These are phyloP conservation scores for Saccharomycopsis oosterbeekiorum DNA, from an alignment of 805 yeast species.

Conservation along the genomic window DNA sequence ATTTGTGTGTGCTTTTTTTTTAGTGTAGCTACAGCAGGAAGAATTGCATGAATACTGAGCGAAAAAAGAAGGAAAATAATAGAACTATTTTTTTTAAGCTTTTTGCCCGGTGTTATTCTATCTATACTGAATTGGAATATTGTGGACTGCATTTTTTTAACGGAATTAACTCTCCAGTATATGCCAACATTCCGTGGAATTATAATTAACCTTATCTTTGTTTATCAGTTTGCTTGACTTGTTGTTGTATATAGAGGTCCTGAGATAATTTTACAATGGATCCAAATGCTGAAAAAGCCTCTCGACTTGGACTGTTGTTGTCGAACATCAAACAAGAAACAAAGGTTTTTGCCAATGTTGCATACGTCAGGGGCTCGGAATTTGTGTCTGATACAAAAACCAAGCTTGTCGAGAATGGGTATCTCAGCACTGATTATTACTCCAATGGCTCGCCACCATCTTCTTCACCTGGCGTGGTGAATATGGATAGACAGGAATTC, in stretches of 20 bases:
- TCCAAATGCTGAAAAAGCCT: neutral
- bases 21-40: neutral
- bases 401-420: conserved; percentile 5
- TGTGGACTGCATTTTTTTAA: no score
- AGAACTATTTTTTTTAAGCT: neutral
- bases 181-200: no score
- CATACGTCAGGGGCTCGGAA: conserved; percentile 6
- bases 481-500: conserved; percentile 5
- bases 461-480: neutral
- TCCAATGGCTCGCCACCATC: neutral
- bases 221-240: no score
- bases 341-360: conserved; percentile 13
- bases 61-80: neutral
- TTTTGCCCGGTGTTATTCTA: neutral
- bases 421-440: neutral
- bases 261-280: neutral
- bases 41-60: no score
- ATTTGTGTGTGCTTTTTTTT: neutral
- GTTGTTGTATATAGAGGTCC: no score
- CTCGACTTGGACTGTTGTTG: conserved; percentile 7
- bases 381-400: conserved; percentile 5
- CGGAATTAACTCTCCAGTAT: no score
- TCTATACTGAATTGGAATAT: no score
- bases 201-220: no score
- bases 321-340: conserved; percentile 9